These are phyloP conservation scores for Firmiana major DNA, from an alignment of 345 rosid genomes.

Conservation along the genomic window DNA sequence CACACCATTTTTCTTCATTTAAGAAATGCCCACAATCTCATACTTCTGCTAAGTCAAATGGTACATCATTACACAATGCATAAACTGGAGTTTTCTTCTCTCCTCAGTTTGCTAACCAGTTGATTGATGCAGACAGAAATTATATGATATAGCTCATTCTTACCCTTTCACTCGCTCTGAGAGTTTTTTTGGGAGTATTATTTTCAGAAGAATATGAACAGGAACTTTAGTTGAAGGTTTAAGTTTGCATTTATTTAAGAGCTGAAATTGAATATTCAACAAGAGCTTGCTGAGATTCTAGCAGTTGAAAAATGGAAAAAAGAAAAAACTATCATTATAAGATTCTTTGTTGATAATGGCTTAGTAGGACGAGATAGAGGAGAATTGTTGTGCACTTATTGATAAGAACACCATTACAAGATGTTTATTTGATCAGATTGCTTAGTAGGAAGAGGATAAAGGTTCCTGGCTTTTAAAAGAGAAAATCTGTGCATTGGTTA, in stretches of 20 bases:
- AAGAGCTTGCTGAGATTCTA: neutral
- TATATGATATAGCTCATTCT: slow-evolving; percentile 14
- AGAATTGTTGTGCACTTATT: neutral
- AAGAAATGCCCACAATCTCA: slow-evolving; percentile 7
- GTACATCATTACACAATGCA: neutral
- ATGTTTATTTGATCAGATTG: slow-evolving; percentile 12
- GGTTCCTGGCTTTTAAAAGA: neutral
- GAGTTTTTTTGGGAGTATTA: slow-evolving; percentile 19
- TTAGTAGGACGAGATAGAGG: neutral
- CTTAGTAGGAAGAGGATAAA: slow-evolving; percentile 8
- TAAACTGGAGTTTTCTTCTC: neutral
- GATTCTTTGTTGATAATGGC: neutral
- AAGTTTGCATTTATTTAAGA: neutral
- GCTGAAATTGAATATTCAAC: neutral
- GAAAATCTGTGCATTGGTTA: neutral
- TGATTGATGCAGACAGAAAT: slow-evolving; percentile 14
- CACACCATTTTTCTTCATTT: neutral
- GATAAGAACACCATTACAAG: neutral
- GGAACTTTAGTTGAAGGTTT: neutral
- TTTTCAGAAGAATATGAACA: slow-evolving; percentile 7
- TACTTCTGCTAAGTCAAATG: slow-evolving; percentile 11
- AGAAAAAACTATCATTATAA: neutral
- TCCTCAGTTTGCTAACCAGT: neutral
- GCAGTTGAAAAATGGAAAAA: too few relatives aligned
- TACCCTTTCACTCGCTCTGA: slow-evolving; percentile 31